These are phyloP conservation scores for Apiospora rasikravindrae DNA, from an alignment of 2,329 filamentous ascomycete species.

Conservation along the genomic window DNA sequence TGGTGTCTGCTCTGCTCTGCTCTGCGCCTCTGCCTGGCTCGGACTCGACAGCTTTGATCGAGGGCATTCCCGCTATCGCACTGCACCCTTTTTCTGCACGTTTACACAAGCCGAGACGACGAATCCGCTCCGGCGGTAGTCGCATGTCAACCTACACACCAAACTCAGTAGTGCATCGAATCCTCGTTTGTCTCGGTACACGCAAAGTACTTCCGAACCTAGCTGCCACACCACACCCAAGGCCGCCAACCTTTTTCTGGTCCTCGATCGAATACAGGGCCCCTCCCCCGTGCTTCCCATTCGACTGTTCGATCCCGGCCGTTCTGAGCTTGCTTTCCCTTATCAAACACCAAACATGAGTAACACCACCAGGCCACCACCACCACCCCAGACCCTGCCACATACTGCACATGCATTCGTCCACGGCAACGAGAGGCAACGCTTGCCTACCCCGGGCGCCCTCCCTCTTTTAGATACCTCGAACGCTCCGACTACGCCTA, in stretches of 20 bases:
- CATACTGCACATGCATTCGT: constrained; percentile 33
- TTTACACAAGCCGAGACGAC: constrained; percentile 19
- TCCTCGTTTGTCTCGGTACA: constrained; percentile 16
- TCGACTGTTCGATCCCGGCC: constrained; percentile 9
- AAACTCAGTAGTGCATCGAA: constrained; percentile 12
- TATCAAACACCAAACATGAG: constrained; percentile 15
- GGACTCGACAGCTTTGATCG: background rate
- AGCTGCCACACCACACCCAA: constrained; percentile 9
- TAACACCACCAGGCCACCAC: constrained; percentile 19
- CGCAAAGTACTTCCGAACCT: background rate
- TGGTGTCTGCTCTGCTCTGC: background rate
- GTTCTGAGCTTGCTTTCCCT: background rate
- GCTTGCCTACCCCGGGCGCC: constrained; percentile 25
- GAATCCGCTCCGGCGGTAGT: constrained; percentile 18
- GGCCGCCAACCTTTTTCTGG: background rate
- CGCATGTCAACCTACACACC: constrained; percentile 18
- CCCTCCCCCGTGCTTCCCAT: constrained; percentile 11
- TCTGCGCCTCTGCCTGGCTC: background rate
- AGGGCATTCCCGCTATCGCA: background rate
- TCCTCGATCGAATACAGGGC: constrained; percentile 10
- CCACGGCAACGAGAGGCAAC: constrained; percentile 24
- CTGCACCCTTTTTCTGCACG: constrained; percentile 6
- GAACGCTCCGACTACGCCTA: constrained; percentile 26
- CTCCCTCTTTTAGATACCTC: constrained; percentile 24
- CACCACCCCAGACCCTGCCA: constrained; percentile 33